Evolutionary conservation across 2,329 filamentous ascomycete genomes (phyloP).

Genomic region (Peltaster fructicola): DNA sequence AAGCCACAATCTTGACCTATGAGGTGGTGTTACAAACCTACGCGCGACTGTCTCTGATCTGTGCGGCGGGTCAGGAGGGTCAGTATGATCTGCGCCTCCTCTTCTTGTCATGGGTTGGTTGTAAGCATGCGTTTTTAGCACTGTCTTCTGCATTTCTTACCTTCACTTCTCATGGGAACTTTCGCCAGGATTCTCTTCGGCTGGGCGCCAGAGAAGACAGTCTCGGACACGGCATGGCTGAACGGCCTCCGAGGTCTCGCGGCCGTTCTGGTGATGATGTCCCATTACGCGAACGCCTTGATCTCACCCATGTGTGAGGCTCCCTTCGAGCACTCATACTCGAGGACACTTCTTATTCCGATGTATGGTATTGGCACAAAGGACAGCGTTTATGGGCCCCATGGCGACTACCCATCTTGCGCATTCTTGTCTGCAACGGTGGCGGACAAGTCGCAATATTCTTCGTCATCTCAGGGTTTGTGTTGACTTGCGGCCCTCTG

Average conservation of each 20-base stretch:
- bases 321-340: background rate
- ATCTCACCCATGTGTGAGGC: background rate
- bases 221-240: slow-evolving; percentile 4
- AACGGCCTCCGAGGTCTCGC: slow-evolving; percentile 4
- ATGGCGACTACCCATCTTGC: background rate
- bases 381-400: too few relatives aligned
- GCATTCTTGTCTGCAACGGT: background rate
- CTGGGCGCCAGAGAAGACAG: slow-evolving; percentile 1
- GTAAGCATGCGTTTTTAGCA: too few relatives aligned
- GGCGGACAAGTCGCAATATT: background rate
- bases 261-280: slow-evolving; percentile 4
- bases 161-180: too few relatives aligned
- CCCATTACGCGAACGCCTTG: slow-evolving; percentile 2
- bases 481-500: background rate
- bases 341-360: background rate
- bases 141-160: too few relatives aligned
- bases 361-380: slow-evolving; percentile 1
- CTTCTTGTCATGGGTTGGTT: too few relatives aligned
- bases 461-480: slow-evolving; percentile 1
- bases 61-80: too few relatives aligned
- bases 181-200: too few relatives aligned
- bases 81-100: too few relatives aligned
- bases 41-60: too few relatives aligned
- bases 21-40: too few relatives aligned
- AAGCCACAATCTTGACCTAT: too few relatives aligned